These are phyloP conservation scores for Globisporangium alternatum DNA, from an alignment of 352 stramenopile genomes.

Conservation along the genomic window DNA sequence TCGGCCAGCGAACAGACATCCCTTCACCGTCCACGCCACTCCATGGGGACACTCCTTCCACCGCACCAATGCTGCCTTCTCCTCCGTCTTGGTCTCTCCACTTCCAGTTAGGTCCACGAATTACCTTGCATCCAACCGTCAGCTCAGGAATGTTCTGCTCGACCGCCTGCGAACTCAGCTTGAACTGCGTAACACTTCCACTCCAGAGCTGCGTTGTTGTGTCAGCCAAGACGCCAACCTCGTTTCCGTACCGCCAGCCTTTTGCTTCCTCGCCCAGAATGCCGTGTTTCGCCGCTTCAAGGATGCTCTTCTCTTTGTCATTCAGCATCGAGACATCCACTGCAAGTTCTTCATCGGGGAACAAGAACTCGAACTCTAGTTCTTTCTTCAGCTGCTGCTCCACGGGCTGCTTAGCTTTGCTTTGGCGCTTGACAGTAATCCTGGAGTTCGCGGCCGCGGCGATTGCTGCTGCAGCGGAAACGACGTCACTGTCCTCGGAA, in stretches of 20 bases:
- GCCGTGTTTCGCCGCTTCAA: conserved; percentile 67
- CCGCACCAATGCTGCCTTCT: conserved; percentile 74
- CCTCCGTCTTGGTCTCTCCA: conserved; percentile 88
- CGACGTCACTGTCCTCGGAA: conserved; percentile 72
- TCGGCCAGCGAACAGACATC: conserved; percentile 88
- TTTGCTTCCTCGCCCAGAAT: conserved; percentile 60
- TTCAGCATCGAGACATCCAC: conserved; percentile 66
- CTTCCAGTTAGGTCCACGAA: conserved; percentile 89
- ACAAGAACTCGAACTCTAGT: conserved; percentile 57
- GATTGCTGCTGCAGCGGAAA: conserved; percentile 50
- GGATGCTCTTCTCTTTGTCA: conserved; percentile 37
- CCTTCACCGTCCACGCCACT: conserved; percentile 87
- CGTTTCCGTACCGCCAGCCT: conserved; percentile 67
- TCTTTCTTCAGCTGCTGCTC: conserved; percentile 23
- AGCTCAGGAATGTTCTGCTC: conserved; percentile 53
- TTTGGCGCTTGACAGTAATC: conserved; percentile 40
- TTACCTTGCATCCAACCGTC: conserved; percentile 82
- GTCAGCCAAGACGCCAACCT: conserved; percentile 74
- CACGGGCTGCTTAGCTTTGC: conserved; percentile 18
- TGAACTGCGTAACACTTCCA: conserved; percentile 70
- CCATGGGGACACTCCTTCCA: conserved; percentile 86
- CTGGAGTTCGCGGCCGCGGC: conserved; percentile 34
- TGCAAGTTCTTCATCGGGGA: conserved; percentile 57
- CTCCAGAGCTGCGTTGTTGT: conserved; percentile 71
- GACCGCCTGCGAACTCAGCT: conserved; percentile 42